Conservation (phyloP, 306 rosid species). For the Carpinus viminea region DNA sequence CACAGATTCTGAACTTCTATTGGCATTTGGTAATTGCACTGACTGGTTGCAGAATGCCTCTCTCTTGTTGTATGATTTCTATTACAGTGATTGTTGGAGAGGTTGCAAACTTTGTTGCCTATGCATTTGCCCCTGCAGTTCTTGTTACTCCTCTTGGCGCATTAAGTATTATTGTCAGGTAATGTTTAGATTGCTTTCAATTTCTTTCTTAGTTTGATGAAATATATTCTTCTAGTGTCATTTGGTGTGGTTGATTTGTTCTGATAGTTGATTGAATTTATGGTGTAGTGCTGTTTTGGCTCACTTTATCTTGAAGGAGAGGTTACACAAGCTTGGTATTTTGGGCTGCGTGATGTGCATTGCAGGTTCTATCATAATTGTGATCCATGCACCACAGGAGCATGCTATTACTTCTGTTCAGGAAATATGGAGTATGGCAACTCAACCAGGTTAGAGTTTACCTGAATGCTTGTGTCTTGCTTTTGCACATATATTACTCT, state of each 20-base stretch:
- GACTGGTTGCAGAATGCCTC: conserved; percentile 38
- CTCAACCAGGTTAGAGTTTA: conserved; percentile 70
- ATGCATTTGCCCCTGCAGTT: conserved; percentile 92
- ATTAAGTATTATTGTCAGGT: conserved; percentile 85
- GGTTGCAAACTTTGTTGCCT: conserved; percentile 78
- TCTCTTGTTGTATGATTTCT: conserved; percentile 44
- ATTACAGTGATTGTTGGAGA: conserved; percentile 87
- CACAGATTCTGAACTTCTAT: conserved; percentile 9
- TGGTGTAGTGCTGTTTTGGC: conserved; percentile 78
- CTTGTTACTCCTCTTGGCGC: conserved; percentile 97
- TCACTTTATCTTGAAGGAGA: conserved; percentile 76
- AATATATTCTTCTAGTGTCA: conserved; percentile 13
- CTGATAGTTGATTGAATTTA: conserved; percentile 16
- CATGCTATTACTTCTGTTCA: conserved; percentile 62
- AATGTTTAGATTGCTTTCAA: conserved; percentile 21
- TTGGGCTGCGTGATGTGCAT: conserved; percentile 88
- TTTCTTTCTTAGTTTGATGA: conserved; percentile 10
- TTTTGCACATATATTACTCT: conserved; percentile 7
- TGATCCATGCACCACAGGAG: conserved; percentile 77
- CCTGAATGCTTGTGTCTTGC: conserved; percentile 2
- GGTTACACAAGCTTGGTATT: conserved; percentile 66
- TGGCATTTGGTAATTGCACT: conserved; percentile 29
- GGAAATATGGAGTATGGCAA: conserved; percentile 85
- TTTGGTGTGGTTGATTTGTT: conserved; percentile 13
- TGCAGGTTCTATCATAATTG: conserved; percentile 66